Conservation (phyloP, 2,329 filamentous ascomycete species). For the Sporothrix pallida region DNA sequence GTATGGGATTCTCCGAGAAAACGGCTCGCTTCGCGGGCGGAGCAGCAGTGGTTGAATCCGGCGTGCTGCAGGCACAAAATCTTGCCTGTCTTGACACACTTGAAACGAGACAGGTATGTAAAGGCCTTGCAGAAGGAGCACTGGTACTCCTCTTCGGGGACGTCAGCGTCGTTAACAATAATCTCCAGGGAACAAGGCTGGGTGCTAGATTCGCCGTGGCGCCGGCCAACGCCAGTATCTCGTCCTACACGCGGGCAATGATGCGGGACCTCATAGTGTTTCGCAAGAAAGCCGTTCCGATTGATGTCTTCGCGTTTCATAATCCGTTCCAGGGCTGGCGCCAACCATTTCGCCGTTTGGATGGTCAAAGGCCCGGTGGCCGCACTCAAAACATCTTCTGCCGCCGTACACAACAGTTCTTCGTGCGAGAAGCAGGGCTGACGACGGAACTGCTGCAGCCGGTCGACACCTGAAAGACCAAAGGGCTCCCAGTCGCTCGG, state of each 20-base stretch:
- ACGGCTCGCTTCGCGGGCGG: conserved; percentile 68
- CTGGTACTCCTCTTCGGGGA: conserved; percentile 90
- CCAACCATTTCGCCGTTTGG: conserved; percentile 92
- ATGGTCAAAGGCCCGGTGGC: conserved; percentile 64
- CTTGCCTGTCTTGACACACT: conserved; percentile 81
- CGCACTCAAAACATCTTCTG: conserved; percentile 71
- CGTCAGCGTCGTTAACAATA: conserved; percentile 71
- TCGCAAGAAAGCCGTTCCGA: conserved; percentile 64
- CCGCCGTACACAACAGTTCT: conserved; percentile 89
- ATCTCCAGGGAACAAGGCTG: conserved; percentile 62
- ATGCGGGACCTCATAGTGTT: conserved; percentile 11
- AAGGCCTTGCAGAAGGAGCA: conserved; percentile 92
- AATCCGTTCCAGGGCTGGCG: conserved; percentile 81
- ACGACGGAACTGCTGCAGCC: conserved; percentile 83
- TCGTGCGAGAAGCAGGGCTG: conserved; percentile 98
- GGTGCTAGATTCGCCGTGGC: neutral
- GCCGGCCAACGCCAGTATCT: conserved; percentile 43
- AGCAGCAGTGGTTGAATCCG: conserved; percentile 80
- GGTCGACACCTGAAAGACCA: conserved; percentile 82
- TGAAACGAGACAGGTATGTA: conserved; percentile 87
- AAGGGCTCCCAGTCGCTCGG: conserved; percentile 94
- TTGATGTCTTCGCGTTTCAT: conserved; percentile 73
- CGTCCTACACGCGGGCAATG: conserved; percentile 29
- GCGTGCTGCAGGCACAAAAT: conserved; percentile 83
- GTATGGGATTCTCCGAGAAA: conserved; percentile 72